A percentile compares a stretch with the other conserved stretches of the same genome.
Conservation (phyloP, 1,284 basidiomycete species). For the Neotropicomus parvogracilis region DNA sequence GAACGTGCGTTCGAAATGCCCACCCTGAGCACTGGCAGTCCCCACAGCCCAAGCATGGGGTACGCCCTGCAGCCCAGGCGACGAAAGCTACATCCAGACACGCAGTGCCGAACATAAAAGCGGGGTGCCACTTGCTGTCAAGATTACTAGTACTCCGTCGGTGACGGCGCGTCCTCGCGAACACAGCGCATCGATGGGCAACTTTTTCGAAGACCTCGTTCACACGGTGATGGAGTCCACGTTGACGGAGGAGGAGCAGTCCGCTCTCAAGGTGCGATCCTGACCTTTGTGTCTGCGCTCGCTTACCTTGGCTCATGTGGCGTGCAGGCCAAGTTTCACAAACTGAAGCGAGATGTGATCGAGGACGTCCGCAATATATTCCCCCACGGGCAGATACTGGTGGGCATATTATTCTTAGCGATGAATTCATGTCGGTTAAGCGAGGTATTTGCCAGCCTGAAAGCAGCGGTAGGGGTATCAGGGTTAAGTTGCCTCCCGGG, state of each 20-base stretch:
- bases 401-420: slow-evolving; percentile 3
- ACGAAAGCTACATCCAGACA: background rate
- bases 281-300: background rate
- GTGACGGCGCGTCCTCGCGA: background rate
- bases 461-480: slow-evolving; percentile 27
- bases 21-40: no score
- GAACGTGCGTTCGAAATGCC: no score
- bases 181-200: slow-evolving; percentile 20
- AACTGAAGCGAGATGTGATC: slow-evolving; percentile 30
- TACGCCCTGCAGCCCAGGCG: no score
- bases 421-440: background rate
- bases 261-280: slow-evolving; percentile 22
- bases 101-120: slow-evolving; percentile 2
- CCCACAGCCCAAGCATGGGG: background rate
- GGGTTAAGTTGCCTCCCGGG: slow-evolving; percentile 25
- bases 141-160: background rate
- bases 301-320: background rate
- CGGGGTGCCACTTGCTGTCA: no score
- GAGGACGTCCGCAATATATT: slow-evolving; percentile 28
- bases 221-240: slow-evolving; percentile 25
- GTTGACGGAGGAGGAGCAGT: slow-evolving; percentile 26
- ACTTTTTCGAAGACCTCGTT: slow-evolving; percentile 30
- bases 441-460: slow-evolving; percentile 17
- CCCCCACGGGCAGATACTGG: slow-evolving; percentile 31
- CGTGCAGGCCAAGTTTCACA: slow-evolving; percentile 30